phyloP scores from a whole-genome alignment of 106 monocot genomes.

The Cymbidium sinense region DNA sequence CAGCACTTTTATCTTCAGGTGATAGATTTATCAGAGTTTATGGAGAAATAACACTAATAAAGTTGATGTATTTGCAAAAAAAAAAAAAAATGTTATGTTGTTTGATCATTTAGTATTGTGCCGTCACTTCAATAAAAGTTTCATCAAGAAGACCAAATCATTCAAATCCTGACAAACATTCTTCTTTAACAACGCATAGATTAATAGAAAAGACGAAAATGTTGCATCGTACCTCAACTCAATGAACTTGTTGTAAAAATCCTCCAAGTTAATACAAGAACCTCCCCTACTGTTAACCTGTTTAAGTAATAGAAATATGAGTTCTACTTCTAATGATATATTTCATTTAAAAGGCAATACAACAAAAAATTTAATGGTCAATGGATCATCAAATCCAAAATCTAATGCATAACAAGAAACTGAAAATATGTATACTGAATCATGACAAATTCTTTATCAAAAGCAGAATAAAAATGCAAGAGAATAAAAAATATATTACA shows the following conservation, averaged over 20 bases:
- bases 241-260: background rate
- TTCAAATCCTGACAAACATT: background rate
- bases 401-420: constrained; percentile 1
- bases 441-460: background rate
- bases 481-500: background rate
- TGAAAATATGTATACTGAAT: constrained; percentile 1
- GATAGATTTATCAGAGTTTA: no score
- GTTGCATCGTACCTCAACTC: background rate
- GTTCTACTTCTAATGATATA: background rate
- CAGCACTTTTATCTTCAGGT: no score
- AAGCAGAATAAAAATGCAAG: background rate
- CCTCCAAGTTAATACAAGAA: constrained; percentile 9
- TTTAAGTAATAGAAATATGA: background rate
- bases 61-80: background rate
- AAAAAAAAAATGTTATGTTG: background rate
- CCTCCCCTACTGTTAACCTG: constrained; percentile 1
- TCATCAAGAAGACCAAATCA: background rate
- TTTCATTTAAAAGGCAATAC: background rate
- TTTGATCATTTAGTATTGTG: background rate
- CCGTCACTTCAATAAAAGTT: background rate
- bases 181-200: background rate
- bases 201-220: background rate
- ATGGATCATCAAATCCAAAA: background rate
- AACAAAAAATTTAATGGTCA: background rate
- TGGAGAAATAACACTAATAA: background rate